A percentile compares a stretch with the other conserved stretches of the same genome.
These are phyloP conservation scores for Ophiocordyceps camponoti-saundersi DNA, from an alignment of 2,329 filamentous ascomycete species.

Conservation along the genomic window DNA sequence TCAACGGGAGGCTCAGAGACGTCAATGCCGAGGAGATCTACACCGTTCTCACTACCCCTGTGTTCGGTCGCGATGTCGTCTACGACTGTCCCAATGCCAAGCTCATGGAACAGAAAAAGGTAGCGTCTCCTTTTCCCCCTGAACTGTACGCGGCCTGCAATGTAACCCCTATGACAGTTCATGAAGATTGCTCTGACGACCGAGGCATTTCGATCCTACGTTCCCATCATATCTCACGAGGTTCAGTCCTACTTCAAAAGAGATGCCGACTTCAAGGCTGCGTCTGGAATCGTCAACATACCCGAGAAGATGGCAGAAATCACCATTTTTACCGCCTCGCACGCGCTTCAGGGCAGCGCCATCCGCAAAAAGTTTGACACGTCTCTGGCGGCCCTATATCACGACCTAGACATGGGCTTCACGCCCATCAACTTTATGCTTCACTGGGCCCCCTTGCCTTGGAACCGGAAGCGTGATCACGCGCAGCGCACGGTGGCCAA, in stretches of 20 bases:
- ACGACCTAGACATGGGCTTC: constrained; percentile 83
- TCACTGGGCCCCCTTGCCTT: constrained; percentile 76
- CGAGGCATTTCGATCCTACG: constrained; percentile 58
- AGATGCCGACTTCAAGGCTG: constrained; percentile 47
- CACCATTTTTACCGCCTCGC: constrained; percentile 79
- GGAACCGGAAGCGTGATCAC: constrained; percentile 65
- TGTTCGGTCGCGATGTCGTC: constrained; percentile 73
- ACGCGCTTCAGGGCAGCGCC: constrained; percentile 69
- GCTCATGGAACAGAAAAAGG: constrained; percentile 94
- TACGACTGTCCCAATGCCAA: constrained; percentile 86
- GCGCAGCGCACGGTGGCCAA: constrained; percentile 69
- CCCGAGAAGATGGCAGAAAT: constrained; percentile 66
- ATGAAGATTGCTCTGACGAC: constrained; percentile 69
- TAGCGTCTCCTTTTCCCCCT: constrained; percentile 16
- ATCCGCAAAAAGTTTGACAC: constrained; percentile 68
- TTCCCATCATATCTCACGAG: constrained; percentile 62
- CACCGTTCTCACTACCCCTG: constrained; percentile 52
- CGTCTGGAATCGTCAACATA: constrained; percentile 54
- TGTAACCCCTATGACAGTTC: constrained; percentile 30
- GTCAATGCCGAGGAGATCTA: constrained; percentile 87
- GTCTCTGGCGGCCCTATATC: constrained; percentile 66
- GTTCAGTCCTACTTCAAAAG: constrained; percentile 56
- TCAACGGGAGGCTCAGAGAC: constrained; percentile 81
- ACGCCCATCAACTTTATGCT: constrained; percentile 80
- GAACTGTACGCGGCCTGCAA: neutral